Evolutionary conservation across 2,329 filamentous ascomycete genomes (phyloP).

Genomic region (Chaetomium sp.): DNA sequence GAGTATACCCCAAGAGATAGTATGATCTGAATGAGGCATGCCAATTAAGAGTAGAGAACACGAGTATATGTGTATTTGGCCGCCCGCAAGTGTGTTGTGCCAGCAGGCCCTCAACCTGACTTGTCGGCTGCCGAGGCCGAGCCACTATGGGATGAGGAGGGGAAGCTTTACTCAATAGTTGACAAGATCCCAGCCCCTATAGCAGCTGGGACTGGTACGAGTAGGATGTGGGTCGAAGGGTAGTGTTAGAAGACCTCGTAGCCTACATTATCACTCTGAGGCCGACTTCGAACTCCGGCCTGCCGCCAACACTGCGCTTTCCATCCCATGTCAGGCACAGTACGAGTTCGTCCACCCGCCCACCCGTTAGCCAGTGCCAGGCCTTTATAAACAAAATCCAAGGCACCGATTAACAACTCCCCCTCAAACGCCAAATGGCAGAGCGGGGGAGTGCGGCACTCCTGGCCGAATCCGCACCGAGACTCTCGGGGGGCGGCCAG

Average conservation of each 20-base stretch:
- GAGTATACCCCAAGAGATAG: slow-evolving; percentile 8
- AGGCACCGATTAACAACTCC: neutral
- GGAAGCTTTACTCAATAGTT: no score
- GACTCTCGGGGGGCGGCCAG: neutral
- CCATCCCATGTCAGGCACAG: neutral
- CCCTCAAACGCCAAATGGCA: neutral
- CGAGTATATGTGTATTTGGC: neutral
- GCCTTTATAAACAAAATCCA: neutral
- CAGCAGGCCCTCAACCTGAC: neutral
- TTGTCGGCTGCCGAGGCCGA: neutral
- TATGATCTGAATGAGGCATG: neutral
- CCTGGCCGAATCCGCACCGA: no score
- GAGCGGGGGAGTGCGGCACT: neutral
- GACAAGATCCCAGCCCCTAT: no score
- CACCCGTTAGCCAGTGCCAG: neutral
- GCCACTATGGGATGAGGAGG: neutral
- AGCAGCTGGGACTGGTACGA: no score
- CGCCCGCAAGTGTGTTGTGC: neutral
- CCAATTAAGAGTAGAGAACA: neutral
- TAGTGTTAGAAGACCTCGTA: neutral
- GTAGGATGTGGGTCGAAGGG: no score
- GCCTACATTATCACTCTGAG: neutral
- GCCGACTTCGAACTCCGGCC: neutral
- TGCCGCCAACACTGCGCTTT: neutral
- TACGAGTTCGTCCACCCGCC: neutral